Base-by-base conservation (phyloP, 1,284 basidiomycete genomes). In the Ustilago vetiveriae region DNA sequence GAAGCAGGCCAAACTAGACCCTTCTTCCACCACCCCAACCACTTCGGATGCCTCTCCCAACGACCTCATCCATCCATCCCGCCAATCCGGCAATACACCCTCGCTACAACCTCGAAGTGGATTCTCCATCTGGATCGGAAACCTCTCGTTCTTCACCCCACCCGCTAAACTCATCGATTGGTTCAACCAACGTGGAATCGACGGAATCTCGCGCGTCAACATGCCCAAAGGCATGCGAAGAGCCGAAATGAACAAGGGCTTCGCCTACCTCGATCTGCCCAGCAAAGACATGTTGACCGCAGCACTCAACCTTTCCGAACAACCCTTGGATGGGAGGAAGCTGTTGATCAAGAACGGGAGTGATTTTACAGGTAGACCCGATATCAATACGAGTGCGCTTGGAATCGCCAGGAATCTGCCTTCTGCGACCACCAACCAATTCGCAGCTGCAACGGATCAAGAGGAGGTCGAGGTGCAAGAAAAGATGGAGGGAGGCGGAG, bases 181-280 rank as follows among this genome's bases (percentile, higher is more conserved):
- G 71, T 72, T 82, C 45, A 48, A 62, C 14, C 62, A 74, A 23
- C 45, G 71, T 2, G 76, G 71, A 4, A 54, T 82, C 29, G 67
- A 73, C 44, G 82, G 81, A 5, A 82, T 87, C n/a, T 85, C 84
- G 7, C 78, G 86, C 26, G 83, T 87, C 46, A 84, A 86, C 74
- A 82, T 87, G 82, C 86, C 86, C 5, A 84, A 83, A 65, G 83
- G 83, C 68, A 40, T 50, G 3, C 78, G 84, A 6, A 74, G 80
- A 8, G 82, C 78, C 44, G 83, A 85, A 11, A 78, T 84, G 65
- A 86, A 85, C 82, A 42, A 32, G 3, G 97, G 94, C 32, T 98
- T 94, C 82, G 95, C 94, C 23, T 98, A 98, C 84, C 89, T 97
- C 60, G 95, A 98, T 84, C 94, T 98, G 81, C 87, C 88, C 2